Evolutionary conservation across 257 asterid genomes (phyloP), one percentile per base, ranked within the genome.

Genomic region (Salvia miltiorrhiza): DNA sequence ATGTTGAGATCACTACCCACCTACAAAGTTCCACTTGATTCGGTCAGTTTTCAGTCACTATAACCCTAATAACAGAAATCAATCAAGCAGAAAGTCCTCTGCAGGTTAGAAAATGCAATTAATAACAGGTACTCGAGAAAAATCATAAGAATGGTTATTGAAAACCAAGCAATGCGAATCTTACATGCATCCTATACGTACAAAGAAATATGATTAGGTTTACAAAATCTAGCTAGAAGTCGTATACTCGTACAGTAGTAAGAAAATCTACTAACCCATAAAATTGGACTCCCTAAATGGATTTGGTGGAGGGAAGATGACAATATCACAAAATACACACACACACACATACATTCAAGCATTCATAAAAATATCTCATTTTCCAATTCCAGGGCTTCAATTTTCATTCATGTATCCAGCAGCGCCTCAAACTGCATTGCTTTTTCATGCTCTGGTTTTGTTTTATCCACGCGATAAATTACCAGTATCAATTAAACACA

Each of bases 1-100:
- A 89, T 1, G 95, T 83, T 17, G 88, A 86, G 49, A 94, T 91
- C 61, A 86, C 72, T 50, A 87, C 26, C 99, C 99, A 94, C 97
- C 99, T 91, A 75, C 85, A 79, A 43, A 55, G 70, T 52, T 44
- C 69, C 69, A 48, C 55, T 60, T 47, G 70, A 50, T 69, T 66
- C 26, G 20, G 37, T 63, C 39, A 54, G 63, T 41, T 65, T 52
- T 50, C 47, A 60, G 26, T 52, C 54, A 68, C 26, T 21, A 54
- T n/a, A 55, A 9, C 21, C 39, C 17, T 43, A 56, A 53, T 54
- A 48, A 40, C 20, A 41, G 17, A 65, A 68, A 47, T 17, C 23
- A 43, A 52, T 26, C 47, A 39, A 66, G 17, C 9, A 55, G 56
- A 14, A 43, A 11, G 23, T 14, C 54, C 63, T 39, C 47, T 24